These are phyloP conservation scores for Rhodocollybia butyracea DNA, from an alignment of 768 basidiomycete genomes.

Conservation along the genomic window DNA sequence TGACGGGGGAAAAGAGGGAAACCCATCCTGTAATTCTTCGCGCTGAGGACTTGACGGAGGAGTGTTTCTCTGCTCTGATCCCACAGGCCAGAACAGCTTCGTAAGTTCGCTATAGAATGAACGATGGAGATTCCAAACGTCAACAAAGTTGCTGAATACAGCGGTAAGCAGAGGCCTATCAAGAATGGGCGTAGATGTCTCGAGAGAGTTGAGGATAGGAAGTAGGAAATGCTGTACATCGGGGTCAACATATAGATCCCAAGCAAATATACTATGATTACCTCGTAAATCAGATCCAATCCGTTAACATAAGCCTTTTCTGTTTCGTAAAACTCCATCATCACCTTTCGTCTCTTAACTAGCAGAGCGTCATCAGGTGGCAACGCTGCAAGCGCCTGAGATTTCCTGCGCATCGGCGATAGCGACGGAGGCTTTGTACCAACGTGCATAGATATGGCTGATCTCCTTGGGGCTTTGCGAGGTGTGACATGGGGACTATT, in stretches of 20 bases:
- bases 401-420: neutral
- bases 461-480: neutral
- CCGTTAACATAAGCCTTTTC: conserved; percentile 81
- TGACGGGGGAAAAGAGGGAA: conserved; percentile 44
- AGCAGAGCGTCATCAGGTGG: conserved; percentile 46
- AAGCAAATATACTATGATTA: conserved; percentile 30
- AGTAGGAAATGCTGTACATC: conserved; percentile 68
- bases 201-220: conserved; percentile 74
- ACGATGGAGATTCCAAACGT: conserved; percentile 87
- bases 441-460: conserved; percentile 1
- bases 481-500: conserved; percentile 20
- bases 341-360: conserved; percentile 61
- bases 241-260: neutral
- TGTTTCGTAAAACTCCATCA: conserved; percentile 80
- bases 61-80: neutral
- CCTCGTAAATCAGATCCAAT: conserved; percentile 78
- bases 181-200: conserved; percentile 52
- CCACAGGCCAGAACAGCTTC: conserved; percentile 30
- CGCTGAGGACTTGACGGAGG: conserved; percentile 15
- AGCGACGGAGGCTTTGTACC: conserved; percentile 1
- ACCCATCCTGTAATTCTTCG: neutral
- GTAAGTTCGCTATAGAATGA: conserved; percentile 66
- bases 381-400: conserved; percentile 13
- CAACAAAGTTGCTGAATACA: conserved; percentile 86
- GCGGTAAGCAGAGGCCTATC: conserved; percentile 65